Conservation (phyloP, 2,329 filamentous ascomycete species). For the Coniochaeta sp. region DNA sequence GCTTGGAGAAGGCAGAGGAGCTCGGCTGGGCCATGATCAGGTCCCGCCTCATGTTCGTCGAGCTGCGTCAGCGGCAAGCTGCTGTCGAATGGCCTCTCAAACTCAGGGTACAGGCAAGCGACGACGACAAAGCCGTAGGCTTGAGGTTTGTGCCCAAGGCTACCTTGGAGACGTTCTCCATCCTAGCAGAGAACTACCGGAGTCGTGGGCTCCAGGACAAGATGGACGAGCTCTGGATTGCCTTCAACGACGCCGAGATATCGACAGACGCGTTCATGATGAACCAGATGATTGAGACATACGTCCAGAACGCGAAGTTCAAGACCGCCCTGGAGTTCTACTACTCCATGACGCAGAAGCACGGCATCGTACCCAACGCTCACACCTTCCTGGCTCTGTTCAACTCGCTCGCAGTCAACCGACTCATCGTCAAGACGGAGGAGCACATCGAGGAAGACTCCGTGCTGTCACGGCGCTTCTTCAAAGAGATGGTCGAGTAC, state of each 20-base stretch:
- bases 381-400: slow-evolving; percentile 65
- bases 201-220: slow-evolving; percentile 50
- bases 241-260: slow-evolving; percentile 57
- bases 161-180: slow-evolving; percentile 70
- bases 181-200: slow-evolving; percentile 67
- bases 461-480: slow-evolving; percentile 15
- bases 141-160: slow-evolving; percentile 44
- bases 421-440: slow-evolving; percentile 23
- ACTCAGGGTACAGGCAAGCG: slow-evolving; percentile 9
- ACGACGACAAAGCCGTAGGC: slow-evolving; percentile 16
- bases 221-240: slow-evolving; percentile 54
- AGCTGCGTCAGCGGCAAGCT: slow-evolving; percentile 30
- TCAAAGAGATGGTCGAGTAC: slow-evolving; percentile 21
- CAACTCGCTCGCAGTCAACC: slow-evolving; percentile 49
- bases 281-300: slow-evolving; percentile 68
- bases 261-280: slow-evolving; percentile 66
- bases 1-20: slow-evolving; percentile 55
- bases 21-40: slow-evolving; percentile 74
- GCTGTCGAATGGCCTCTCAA: slow-evolving; percentile 16
- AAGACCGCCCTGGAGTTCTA: slow-evolving; percentile 50
- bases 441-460: slow-evolving; percentile 11
- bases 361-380: slow-evolving; percentile 51
- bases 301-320: slow-evolving; percentile 52
- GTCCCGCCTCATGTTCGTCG: slow-evolving; percentile 57
- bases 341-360: slow-evolving; percentile 40